Base-by-base conservation (phyloP, 192 early-diverging fungal genomes). In the Gaertneriomyces sp. region DNA sequence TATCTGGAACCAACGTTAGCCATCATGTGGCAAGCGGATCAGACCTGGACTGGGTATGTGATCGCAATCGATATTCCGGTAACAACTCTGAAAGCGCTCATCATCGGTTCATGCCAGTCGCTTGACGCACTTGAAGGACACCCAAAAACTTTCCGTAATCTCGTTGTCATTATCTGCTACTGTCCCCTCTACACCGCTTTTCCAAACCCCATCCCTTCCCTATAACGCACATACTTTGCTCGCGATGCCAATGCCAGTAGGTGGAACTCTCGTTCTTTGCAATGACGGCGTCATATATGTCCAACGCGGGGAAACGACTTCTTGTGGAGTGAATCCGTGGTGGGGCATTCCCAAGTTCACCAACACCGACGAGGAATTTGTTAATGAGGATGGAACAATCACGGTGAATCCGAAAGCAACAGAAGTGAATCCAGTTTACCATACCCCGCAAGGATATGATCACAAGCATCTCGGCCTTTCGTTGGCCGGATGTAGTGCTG, bases 1-100 rank as follows among this genome's bases (percentile, higher is more conserved):
- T 99, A 92, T 55, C 82, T 91, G 50, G 93, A 94, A 70, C 96
- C 96, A 5, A 96, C 93, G 7, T 79, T 99, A 38, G 95, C 92
- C 0, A 90, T 99, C 64, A 76, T 99, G 60, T 96, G 91, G 71
- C 90, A 96, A 73, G 77, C 91, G 16, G 73, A 81, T 47, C 87
- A 89, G 45, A 91, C 90, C 19, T 96, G 94, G 94, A 83, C 93
- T 3, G 93, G 93, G 78, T 88, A 86, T 60, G 73, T 74, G 12
- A 8, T 4, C 55, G 10, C 14, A 57, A 5, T 4, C 55, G 54
- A 16, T 9, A 55, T 52, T 46, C 17, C 20, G 17, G 14, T n/a
- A 49, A 51, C n/a, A 6, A n/a, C 49, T 6, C 25, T 12, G 5
- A 51, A 4, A 6, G 20, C 5, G 53, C 6, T 46, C 40, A 63